Conservation (phyloP, 768 basidiomycete species). For the Lanmaoa pseudosensibilis region DNA sequence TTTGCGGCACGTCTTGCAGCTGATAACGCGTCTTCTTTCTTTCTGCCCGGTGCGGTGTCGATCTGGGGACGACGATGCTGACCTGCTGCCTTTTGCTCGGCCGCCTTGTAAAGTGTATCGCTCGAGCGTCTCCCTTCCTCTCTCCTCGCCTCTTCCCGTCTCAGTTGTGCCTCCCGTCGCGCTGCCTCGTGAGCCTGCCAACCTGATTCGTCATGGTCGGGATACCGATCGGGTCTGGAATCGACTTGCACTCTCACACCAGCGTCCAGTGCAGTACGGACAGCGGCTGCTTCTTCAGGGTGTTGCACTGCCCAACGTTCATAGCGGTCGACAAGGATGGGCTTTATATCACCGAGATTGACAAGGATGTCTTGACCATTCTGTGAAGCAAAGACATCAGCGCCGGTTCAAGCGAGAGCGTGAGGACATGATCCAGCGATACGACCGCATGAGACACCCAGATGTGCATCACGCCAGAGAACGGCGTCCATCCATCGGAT, state of each 20-base stretch:
- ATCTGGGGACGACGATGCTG: conserved; percentile 28
- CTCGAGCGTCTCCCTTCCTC: conserved; percentile 35
- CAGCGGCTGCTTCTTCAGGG: conserved; percentile 35
- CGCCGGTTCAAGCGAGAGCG: conserved; percentile 3
- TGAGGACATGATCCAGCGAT: not conserved
- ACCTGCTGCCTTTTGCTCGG: conserved; percentile 18
- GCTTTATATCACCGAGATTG: conserved; percentile 64
- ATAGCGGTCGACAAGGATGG: conserved; percentile 59
- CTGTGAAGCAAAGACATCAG: conserved; percentile 38
- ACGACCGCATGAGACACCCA: not conserved
- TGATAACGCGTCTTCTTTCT: conserved; percentile 32
- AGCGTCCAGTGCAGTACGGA: conserved; percentile 23
- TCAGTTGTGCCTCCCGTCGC: conserved; percentile 32
- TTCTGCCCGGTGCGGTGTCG: conserved; percentile 29
- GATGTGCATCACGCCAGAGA: not conserved
- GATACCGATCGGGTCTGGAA: conserved; percentile 25
- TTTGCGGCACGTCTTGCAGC: conserved; percentile 27
- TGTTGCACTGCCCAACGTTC: conserved; percentile 56
- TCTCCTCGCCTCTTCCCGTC: conserved; percentile 36
- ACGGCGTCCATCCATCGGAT: not conserved
- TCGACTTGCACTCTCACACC: conserved; percentile 24
- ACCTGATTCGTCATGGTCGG: conserved; percentile 34
- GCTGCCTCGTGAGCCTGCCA: conserved; percentile 33
- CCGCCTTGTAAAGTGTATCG: conserved; percentile 36
- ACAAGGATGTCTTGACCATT: conserved; percentile 76